A percentile compares a stretch with the other conserved stretches of the same genome.
These are phyloP conservation scores for Quercus berberidifolia DNA, from an alignment of 306 rosid species.

Conservation along the genomic window DNA sequence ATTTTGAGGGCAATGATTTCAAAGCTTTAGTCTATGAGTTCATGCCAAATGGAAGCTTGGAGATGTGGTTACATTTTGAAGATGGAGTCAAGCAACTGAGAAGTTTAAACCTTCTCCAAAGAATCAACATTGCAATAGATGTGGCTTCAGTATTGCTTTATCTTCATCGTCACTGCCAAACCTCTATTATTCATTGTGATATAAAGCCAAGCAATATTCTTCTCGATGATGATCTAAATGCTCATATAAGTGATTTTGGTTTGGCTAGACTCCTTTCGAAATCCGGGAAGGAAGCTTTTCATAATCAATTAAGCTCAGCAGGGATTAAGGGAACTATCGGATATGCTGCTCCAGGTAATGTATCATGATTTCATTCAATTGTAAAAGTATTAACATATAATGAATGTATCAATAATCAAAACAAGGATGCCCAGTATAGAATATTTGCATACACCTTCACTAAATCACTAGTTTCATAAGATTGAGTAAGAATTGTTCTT, in stretches of 20 bases:
- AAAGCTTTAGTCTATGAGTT: slow-evolving; percentile 14
- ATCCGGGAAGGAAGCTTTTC: not conserved
- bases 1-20: not conserved
- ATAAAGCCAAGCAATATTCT: slow-evolving; percentile 20
- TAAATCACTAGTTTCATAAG: not conserved
- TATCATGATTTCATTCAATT: not conserved
- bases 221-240: not conserved
- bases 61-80: slow-evolving; percentile 12
- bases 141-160: slow-evolving; percentile 18
- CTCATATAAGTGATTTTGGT: slow-evolving; percentile 13
- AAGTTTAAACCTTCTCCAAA: not conserved
- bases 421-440: no score
- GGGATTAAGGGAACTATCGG: slow-evolving; percentile 13
- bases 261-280: slow-evolving; percentile 9
- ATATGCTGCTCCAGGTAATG: slow-evolving; percentile 9
- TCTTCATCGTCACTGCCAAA: slow-evolving; percentile 13
- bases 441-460: not conserved
- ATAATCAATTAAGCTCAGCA: not conserved
- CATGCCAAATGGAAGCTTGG: slow-evolving; percentile 19
- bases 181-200: slow-evolving; percentile 19
- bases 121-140: slow-evolving; percentile 15
- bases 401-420: no score
- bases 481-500: not conserved
- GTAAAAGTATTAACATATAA: no score
- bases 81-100: not conserved